A percentile compares a stretch with the other conserved stretches of the same genome.
phyloP scores from a whole-genome alignment of 1,139 yeast genomes.

The Kodamaea derodonti region DNA sequence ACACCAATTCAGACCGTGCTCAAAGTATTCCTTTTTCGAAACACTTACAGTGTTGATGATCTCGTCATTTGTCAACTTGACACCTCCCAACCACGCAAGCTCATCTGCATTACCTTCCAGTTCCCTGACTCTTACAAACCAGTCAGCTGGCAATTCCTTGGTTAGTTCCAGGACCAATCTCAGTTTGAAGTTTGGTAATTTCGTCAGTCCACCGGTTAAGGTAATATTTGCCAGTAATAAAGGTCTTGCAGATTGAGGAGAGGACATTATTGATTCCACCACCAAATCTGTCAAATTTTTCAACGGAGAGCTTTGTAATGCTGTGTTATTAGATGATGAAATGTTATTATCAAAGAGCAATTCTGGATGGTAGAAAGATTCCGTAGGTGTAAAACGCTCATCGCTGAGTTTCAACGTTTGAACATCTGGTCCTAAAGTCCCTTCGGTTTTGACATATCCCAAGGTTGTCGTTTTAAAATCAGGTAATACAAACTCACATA shows the following conservation, averaged over 20 bases:
- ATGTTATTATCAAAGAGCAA: constrained; percentile 44
- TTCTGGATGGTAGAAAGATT: constrained; percentile 81
- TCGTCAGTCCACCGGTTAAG: constrained; percentile 79
- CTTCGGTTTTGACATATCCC: constrained; percentile 54
- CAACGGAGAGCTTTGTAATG: constrained; percentile 54
- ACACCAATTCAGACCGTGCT: constrained; percentile 81
- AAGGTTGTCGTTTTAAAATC: constrained; percentile 77
- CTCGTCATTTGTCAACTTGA: constrained; percentile 48
- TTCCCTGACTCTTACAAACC: constrained; percentile 51
- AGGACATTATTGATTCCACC: constrained; percentile 61
- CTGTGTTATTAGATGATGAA: constrained; percentile 24
- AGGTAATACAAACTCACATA: constrained; percentile 75
- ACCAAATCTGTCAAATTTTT: constrained; percentile 72
- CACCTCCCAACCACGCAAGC: constrained; percentile 41
- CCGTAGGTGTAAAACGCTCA: constrained; percentile 87
- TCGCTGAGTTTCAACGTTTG: constrained; percentile 71
- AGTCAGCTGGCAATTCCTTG: constrained; percentile 63
- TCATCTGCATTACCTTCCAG: constrained; percentile 19
- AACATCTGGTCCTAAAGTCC: constrained; percentile 36
- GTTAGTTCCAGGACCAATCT: constrained; percentile 60
- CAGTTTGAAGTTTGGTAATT: constrained; percentile 61
- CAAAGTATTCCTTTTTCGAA: constrained; percentile 75
- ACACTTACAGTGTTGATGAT: constrained; percentile 55
- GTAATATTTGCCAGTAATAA: constrained; percentile 75
- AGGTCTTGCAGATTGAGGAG: constrained; percentile 76